These are phyloP conservation scores for Ogataea parapolymorpha DNA, from an alignment of 805 yeast genomes.

Conservation along the genomic window DNA sequence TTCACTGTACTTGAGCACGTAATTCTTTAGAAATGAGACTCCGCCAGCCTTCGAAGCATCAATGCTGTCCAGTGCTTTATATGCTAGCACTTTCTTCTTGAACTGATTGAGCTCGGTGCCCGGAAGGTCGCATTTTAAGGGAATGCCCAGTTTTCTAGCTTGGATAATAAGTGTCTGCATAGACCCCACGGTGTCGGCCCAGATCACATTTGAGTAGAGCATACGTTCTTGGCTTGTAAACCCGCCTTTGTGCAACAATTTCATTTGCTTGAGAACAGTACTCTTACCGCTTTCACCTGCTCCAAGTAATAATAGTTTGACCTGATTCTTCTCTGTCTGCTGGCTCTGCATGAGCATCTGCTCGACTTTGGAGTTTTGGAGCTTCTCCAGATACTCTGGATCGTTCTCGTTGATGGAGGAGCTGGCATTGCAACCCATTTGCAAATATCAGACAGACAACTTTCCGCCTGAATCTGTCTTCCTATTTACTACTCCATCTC, in stretches of 20 bases:
- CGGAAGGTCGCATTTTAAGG: slow-evolving; percentile 62
- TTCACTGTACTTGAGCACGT: slow-evolving; percentile 59
- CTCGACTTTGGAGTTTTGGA: slow-evolving; percentile 42
- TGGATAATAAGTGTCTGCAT: slow-evolving; percentile 78
- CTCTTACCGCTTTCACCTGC: slow-evolving; percentile 96
- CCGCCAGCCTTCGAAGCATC: slow-evolving; percentile 71
- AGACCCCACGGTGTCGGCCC: slow-evolving; percentile 87
- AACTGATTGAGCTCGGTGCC: slow-evolving; percentile 42
- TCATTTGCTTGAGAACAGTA: slow-evolving; percentile 86
- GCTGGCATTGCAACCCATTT: slow-evolving; percentile 74
- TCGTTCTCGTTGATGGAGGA: slow-evolving; percentile 39
- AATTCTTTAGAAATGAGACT: slow-evolving; percentile 56
- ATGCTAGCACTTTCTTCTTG: slow-evolving; percentile 50
- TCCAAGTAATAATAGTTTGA: slow-evolving; percentile 77
- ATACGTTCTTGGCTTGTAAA: slow-evolving; percentile 74
- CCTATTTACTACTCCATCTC: not conserved
- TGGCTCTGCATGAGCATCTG: slow-evolving; percentile 52
- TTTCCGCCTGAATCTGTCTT: not conserved
- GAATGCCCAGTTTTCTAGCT: slow-evolving; percentile 63
- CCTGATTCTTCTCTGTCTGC: slow-evolving; percentile 53
- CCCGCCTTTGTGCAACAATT: slow-evolving; percentile 80
- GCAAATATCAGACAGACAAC: slow-evolving; percentile 3
- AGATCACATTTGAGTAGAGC: slow-evolving; percentile 82
- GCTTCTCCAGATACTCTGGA: slow-evolving; percentile 51
- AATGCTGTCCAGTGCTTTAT: slow-evolving; percentile 57